Evolutionary conservation across 2,329 filamentous ascomycete species (phyloP), one percentile per base, ranked within the genome.

Genomic region (Zasmidium angulare): DNA sequence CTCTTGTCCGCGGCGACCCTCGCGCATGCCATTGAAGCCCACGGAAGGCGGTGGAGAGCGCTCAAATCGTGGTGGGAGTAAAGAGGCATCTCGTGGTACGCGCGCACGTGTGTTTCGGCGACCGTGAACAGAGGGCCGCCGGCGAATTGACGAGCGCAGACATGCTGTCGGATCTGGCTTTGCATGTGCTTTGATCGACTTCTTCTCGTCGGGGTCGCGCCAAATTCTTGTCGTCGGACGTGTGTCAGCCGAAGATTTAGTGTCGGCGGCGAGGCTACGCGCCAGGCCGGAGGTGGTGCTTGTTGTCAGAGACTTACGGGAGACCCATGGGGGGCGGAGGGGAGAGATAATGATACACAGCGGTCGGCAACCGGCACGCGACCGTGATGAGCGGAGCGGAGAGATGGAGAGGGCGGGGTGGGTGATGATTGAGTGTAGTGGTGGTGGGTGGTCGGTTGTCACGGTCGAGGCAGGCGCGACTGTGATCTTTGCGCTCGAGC

Each of bases 141-240:
- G 82, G 61, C 85, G 82, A 68, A 87, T 87, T 46, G 82, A 74
- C 43, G 83, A 86, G 69, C 84, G 82, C 56, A 79, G 58, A 59
- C 53, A 61, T 53, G 62, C 60, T 50, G 80, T 79, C 40, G 78
- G 72, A 68, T 86, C 84, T 63, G 71, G 72, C 71, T 84, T 85
- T 63, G 76, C 70, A 55, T 76, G 71, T 59, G 77, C 78, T 22
- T 73, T 71, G 57, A 60, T 63, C 43, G 77, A 75, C 60, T 62
- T 62, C 40, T 78, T 77, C 61, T 78, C 74, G 50, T 79, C 76
- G 46, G 82, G 82, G 69, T 82, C 80, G 71, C 78, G 79, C 77
- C 79, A 86, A 74, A 86, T 79, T 54, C 62, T 64, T 56, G 14
- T 31, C 11, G 50, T 46, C 20, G 56, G 21, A 50, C 22, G 9